phyloP scores from a whole-genome alignment of 495 filamentous ascomycete genomes.

The Amorphotheca resinae region DNA sequence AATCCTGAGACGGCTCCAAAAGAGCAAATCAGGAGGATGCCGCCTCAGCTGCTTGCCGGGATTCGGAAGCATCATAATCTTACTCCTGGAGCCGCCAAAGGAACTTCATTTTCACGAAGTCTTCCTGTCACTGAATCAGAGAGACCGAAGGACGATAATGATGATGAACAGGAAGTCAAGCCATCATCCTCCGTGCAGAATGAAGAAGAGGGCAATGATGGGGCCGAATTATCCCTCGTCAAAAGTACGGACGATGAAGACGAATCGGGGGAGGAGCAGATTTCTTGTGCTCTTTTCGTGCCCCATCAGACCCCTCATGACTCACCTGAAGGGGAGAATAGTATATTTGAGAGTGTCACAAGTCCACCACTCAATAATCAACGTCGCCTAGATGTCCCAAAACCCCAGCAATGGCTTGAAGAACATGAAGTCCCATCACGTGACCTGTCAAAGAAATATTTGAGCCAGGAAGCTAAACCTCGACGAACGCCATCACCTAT shows the following conservation, averaged over 20 bases:
- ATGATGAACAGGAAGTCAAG: background rate
- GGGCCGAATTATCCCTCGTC: slow-evolving; percentile 4
- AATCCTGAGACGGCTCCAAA: slow-evolving; percentile 12
- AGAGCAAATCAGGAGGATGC: slow-evolving; percentile 23
- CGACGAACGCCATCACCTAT: slow-evolving; percentile 24
- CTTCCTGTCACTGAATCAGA: slow-evolving; percentile 34
- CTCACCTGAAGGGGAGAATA: slow-evolving; percentile 19
- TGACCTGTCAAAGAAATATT: slow-evolving; percentile 21
- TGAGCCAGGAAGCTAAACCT: slow-evolving; percentile 14
- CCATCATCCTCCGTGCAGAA: background rate
- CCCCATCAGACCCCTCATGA: slow-evolving; percentile 63
- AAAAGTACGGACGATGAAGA: slow-evolving; percentile 38
- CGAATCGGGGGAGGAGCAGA: slow-evolving; percentile 83
- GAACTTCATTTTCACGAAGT: slow-evolving; percentile 42
- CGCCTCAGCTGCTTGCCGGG: slow-evolving; percentile 45
- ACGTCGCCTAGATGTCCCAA: background rate
- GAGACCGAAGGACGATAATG: slow-evolving; percentile 5
- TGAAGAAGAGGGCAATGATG: slow-evolving; percentile 21
- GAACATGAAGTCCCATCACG: slow-evolving; percentile 20
- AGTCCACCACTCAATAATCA: slow-evolving; percentile 15
- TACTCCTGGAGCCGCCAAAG: slow-evolving; percentile 38
- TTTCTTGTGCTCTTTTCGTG: slow-evolving; percentile 86
- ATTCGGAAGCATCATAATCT: slow-evolving; percentile 46
- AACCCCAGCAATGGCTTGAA: slow-evolving; percentile 17
- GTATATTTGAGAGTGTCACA: background rate